A percentile compares a stretch with the other conserved stretches of the same genome.
These are phyloP conservation scores for Globisporangium parvum DNA, from an alignment of 352 stramenopile genomes.

Conservation along the genomic window DNA sequence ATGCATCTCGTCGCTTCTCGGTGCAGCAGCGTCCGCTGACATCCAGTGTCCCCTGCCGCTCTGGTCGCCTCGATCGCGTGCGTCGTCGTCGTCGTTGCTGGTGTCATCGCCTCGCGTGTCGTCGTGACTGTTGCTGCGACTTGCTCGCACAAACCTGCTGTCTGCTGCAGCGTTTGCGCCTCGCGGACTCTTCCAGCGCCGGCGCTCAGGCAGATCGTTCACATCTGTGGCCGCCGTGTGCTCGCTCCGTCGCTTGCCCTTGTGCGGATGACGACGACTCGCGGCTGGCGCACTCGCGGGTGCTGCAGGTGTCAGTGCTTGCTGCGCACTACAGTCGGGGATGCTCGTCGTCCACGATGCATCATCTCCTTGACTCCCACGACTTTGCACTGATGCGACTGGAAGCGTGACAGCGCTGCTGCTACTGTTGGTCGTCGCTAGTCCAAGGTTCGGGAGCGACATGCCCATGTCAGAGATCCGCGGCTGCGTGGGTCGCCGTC, in stretches of 20 bases:
- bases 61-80: background rate
- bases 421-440: background rate
- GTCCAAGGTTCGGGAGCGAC: slow-evolving; percentile 1
- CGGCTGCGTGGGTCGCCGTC: slow-evolving; percentile 5
- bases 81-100: background rate
- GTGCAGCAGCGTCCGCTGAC: background rate
- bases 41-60: background rate
- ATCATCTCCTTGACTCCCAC: too few relatives aligned
- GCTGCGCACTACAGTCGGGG: too few relatives aligned
- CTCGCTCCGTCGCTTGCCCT: slow-evolving; percentile 12
- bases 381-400: too few relatives aligned
- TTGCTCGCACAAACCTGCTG: background rate
- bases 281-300: background rate
- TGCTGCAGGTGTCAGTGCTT: background rate
- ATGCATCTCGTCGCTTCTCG: slow-evolving; percentile 1
- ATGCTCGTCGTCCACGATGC: too few relatives aligned
- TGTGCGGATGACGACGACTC: background rate
- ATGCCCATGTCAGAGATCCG: slow-evolving; percentile 2
- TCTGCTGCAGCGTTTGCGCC: background rate
- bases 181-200: slow-evolving; percentile 12
- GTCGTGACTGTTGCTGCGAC: background rate
- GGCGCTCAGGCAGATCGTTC: background rate
- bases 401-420: background rate
- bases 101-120: background rate
- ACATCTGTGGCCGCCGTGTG: background rate